A percentile compares a stretch with the other conserved stretches of the same genome.
Conservation (phyloP, 306 rosid genomes). For the Cicer pinnatifidum region DNA sequence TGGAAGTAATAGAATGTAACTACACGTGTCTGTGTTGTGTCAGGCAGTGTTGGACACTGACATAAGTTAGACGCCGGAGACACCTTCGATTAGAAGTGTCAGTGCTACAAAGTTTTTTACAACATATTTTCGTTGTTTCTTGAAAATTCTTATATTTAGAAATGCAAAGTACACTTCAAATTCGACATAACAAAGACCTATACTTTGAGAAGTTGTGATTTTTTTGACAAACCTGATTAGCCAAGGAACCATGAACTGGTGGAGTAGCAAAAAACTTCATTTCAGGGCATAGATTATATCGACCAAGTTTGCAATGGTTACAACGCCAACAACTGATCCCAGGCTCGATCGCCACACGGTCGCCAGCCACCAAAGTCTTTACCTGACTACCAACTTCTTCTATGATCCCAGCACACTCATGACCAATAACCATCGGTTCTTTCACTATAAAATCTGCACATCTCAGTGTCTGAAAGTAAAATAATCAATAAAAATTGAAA, state of each 20-base stretch:
- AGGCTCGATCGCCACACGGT: constrained; percentile 84
- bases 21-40: too few relatives aligned
- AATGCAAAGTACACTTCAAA: too few relatives aligned
- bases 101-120: not conserved
- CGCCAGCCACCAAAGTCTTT: constrained; percentile 63
- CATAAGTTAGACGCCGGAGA: too few relatives aligned
- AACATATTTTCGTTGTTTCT: constrained; percentile 1
- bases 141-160: not conserved
- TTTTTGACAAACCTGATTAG: constrained; percentile 71
- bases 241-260: constrained; percentile 89
- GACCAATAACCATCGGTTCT: constrained; percentile 97
- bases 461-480: constrained; percentile 65
- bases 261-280: constrained; percentile 94
- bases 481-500: constrained; percentile 33
- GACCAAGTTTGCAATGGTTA: constrained; percentile 71
- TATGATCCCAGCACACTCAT: constrained; percentile 91
- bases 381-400: constrained; percentile 82
- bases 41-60: too few relatives aligned
- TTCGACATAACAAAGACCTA: constrained; percentile 3
- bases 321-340: constrained; percentile 91
- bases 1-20: too few relatives aligned
- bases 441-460: constrained; percentile 73
- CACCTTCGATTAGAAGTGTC: too few relatives aligned
- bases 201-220: constrained; percentile 31
- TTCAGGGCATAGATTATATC: constrained; percentile 84